These are phyloP conservation scores for Sporisorium scitamineum DNA, from an alignment of 1,284 basidiomycete species.

Conservation along the genomic window DNA sequence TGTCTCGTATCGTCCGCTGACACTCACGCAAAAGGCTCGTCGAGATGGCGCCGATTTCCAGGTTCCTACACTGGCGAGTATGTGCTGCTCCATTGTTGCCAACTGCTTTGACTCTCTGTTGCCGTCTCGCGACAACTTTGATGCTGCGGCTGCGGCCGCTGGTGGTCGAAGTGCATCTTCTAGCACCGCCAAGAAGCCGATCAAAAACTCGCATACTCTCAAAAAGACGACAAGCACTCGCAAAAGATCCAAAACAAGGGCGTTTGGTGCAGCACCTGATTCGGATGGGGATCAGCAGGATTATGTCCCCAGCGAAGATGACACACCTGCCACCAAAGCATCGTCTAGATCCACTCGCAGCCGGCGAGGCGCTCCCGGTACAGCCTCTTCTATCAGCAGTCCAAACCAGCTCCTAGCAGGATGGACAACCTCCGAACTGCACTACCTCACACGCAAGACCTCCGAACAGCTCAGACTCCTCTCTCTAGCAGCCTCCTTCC, in stretches of 20 bases:
- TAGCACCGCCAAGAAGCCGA: background rate
- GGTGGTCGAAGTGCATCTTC: background rate
- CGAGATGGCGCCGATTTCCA: constrained; percentile 23
- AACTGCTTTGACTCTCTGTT: constrained; percentile 33
- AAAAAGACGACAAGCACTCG: constrained; percentile 1
- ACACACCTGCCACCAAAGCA: background rate
- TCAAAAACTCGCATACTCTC: constrained; percentile 13
- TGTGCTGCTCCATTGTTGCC: constrained; percentile 32
- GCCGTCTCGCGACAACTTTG: constrained; percentile 33
- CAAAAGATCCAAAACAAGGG: constrained; percentile 20
- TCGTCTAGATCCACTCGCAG: constrained; percentile 14
- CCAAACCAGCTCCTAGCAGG: constrained; percentile 24
- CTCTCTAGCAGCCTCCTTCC: constrained; percentile 28
- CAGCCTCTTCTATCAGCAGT: background rate
- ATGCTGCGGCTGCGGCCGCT: constrained; percentile 7
- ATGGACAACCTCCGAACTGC: constrained; percentile 40
- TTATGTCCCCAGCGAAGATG: constrained; percentile 33
- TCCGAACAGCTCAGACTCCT: constrained; percentile 40
- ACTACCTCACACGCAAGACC: constrained; percentile 36
- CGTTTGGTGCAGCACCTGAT: constrained; percentile 36
- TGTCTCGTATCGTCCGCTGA: constrained; percentile 30
- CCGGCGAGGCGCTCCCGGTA: background rate
- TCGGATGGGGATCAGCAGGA: constrained; percentile 38
- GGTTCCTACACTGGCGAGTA: constrained; percentile 19
- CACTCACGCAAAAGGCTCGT: constrained; percentile 20